phyloP scores from a whole-genome alignment of 192 early-diverging fungal species.

The Dimargaris verticillata region DNA sequence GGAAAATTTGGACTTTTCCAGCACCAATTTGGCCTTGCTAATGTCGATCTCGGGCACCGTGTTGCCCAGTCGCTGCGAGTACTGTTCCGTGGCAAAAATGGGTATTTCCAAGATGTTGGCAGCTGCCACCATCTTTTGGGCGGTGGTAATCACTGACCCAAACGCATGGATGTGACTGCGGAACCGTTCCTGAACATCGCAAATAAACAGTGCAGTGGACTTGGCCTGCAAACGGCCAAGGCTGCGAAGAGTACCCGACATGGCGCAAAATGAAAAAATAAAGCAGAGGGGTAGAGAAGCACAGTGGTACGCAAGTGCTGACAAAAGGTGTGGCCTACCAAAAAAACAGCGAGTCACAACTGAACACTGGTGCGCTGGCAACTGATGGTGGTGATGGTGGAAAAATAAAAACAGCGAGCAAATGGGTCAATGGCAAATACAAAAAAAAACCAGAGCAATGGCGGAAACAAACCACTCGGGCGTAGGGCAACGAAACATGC shows the following conservation, averaged over 20 bases:
- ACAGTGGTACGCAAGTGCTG: no score
- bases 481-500: no score
- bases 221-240: conserved; percentile 34
- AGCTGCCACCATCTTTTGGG: conserved; percentile 71
- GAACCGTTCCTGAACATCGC: conserved; percentile 84
- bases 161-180: conserved; percentile 65
- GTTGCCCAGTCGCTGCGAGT: conserved; percentile 46
- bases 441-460: no score
- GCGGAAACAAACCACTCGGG: no score
- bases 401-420: no score
- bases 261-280: background rate
- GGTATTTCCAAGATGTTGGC: conserved; percentile 62
- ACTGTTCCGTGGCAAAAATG: conserved; percentile 82
- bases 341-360: no score
- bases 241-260: conserved; percentile 19
- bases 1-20: conserved; percentile 74
- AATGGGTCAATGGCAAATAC: no score
- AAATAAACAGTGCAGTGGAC: conserved; percentile 75
- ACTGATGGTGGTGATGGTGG: no score
- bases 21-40: conserved; percentile 33
- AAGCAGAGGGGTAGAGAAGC: no score
- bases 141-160: conserved; percentile 58
- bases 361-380: no score
- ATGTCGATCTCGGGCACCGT: conserved; percentile 69
- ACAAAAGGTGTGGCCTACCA: no score